Evolutionary conservation across 2,329 filamentous ascomycete genomes (phyloP).

Genomic region (Cryphonectria radicalis): DNA sequence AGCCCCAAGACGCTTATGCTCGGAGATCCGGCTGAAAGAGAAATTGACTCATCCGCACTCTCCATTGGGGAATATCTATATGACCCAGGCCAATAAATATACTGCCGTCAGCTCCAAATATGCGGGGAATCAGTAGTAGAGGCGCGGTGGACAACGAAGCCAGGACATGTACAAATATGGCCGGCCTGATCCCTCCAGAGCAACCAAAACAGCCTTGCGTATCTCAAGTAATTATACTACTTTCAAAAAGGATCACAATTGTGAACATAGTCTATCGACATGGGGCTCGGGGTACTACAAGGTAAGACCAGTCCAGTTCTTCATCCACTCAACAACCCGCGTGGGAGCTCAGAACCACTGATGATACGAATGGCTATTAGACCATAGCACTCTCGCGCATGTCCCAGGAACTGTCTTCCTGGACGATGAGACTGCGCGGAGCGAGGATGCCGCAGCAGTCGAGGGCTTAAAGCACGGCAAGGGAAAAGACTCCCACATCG

Average conservation of each 20-base stretch:
- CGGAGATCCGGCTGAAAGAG: background rate
- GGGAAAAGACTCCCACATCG: constrained; percentile 42
- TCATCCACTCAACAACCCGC: background rate
- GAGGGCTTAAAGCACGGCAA: constrained; percentile 31
- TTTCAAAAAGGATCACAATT: background rate
- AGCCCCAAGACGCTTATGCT: background rate
- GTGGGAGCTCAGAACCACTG: background rate
- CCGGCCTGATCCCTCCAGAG: background rate
- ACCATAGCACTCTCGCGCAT: constrained; percentile 25
- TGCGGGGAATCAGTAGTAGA: background rate
- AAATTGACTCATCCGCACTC: background rate
- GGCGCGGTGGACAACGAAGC: background rate
- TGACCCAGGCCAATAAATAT: background rate
- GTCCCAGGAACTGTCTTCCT: constrained; percentile 38
- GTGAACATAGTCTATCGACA: background rate
- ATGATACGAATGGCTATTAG: background rate
- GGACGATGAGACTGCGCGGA: constrained; percentile 33
- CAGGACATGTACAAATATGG: background rate
- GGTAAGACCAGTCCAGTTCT: background rate
- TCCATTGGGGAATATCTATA: background rate
- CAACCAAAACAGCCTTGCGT: background rate
- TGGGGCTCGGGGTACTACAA: constrained; percentile 12
- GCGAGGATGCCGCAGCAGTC: constrained; percentile 38
- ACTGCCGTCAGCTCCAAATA: constrained; percentile 30
- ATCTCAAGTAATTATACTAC: background rate